Percentiles rank a stretch among this genome's conserved stretches.
Evolutionary conservation across 352 stramenopile species (phyloP).

Genomic region (Lagenidium giganteum): DNA sequence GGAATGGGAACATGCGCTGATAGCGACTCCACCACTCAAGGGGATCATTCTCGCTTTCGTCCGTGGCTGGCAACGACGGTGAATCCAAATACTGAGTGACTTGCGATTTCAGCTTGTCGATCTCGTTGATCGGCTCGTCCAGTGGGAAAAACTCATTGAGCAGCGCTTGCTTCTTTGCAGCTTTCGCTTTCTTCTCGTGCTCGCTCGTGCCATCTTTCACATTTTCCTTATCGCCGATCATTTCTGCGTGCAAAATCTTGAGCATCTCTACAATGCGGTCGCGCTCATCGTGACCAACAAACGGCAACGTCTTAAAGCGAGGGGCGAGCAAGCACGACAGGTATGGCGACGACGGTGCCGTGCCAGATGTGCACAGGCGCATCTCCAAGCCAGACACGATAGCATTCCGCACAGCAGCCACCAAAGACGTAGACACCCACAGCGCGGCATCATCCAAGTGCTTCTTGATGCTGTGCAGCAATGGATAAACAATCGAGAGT

Average conservation of each 20-base stretch:
- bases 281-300: slow-evolving; percentile 47
- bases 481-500: slow-evolving; percentile 61
- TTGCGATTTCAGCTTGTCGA: slow-evolving; percentile 56
- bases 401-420: slow-evolving; percentile 50
- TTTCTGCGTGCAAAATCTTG: slow-evolving; percentile 38
- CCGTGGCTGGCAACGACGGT: slow-evolving; percentile 48
- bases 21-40: slow-evolving; percentile 82
- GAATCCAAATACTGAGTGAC: slow-evolving; percentile 74
- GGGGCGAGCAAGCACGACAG: slow-evolving; percentile 65
- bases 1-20: slow-evolving; percentile 53
- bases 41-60: slow-evolving; percentile 72
- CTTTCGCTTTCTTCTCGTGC: slow-evolving; percentile 19
- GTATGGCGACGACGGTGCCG: slow-evolving; percentile 43
- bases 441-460: slow-evolving; percentile 53
- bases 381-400: slow-evolving; percentile 45
- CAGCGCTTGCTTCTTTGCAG: slow-evolving; percentile 26
- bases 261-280: slow-evolving; percentile 49
- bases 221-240: slow-evolving; percentile 18
- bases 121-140: slow-evolving; percentile 40
- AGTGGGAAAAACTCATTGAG: slow-evolving; percentile 63
- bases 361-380: slow-evolving; percentile 44
- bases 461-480: slow-evolving; percentile 69
- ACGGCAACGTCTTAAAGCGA: slow-evolving; percentile 70
- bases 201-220: slow-evolving; percentile 24
- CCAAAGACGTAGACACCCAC: slow-evolving; percentile 59